Base-by-base conservation (phyloP, 768 basidiomycete genomes). In the Suillus plorans region DNA sequence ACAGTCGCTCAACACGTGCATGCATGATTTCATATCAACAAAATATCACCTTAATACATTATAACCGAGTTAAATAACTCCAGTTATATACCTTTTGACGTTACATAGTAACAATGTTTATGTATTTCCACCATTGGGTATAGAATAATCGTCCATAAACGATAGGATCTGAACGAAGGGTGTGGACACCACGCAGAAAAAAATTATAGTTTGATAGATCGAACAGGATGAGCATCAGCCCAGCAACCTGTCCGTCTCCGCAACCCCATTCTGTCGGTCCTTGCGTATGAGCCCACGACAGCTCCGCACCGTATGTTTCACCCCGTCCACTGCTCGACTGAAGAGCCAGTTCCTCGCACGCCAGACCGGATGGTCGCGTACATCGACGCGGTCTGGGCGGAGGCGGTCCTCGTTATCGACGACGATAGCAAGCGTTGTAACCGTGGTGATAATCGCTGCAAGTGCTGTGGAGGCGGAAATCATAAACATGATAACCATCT, bases 401-500 rank as follows among this genome's bases (percentile, higher is more conserved):
- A 92, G 76, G 28, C 90, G 80, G 69, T 90, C 85, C 61, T 91
- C 85, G 20, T 69, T 68, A 70, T 96, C 94, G 44, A 94, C 85
- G 7, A 89, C 81, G 16, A 89, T 81, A 4, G 74, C 73, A 9
- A 95, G 82, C 8, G 86, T 81, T 49, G 87, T 77, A 63, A 88
- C 76, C 1, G 89, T 88, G 3, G 86, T 84, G 60, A 85, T 78
- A 62, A 92, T 87, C 3, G 88, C 82, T 14, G 90, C 85, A 31
- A 96, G 82, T 0, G 89, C 86, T 0, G 90, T 90, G 64, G 87
- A 85, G 0, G 93, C 88, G 3, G 89, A 88, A 53, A 95, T 92
- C 90, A 95, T 92, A 77, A 96, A 95, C 88, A 95, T 92, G 78
- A 96, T 93, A 64, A 96, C 88, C 89, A 95, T 95, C 70, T 95